Base-by-base conservation (phyloP, 2,329 filamentous ascomycete species). In the Aspergillus calidoustus region DNA sequence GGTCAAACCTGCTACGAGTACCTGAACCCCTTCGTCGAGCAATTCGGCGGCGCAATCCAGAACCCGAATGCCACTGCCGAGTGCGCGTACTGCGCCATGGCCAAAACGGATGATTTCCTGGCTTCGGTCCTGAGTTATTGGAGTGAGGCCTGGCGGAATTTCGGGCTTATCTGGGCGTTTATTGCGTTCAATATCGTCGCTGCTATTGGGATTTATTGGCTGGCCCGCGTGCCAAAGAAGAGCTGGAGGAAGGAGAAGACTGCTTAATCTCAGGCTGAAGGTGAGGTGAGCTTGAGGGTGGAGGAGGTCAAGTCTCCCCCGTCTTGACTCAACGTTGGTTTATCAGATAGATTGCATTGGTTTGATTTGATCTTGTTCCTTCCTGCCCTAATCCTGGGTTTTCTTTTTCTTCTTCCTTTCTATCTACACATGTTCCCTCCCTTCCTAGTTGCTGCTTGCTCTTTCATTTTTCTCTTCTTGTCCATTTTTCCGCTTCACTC, bases 91-190 rank as follows among this genome's bases (percentile, higher is more conserved):
- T 87, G 85, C 71, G 62, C 75, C 1, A 68, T 84, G 11, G 70
- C 65, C 15, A 65, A 67, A 11, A 81, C 84, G 0, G 81, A 87
- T 64, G 76, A 79, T 34, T 86, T 81, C 73, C 72, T 87, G 46
- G 71, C 71, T 0, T 51, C 66, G 0, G 73, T 79, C 4, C 73
- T 69, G 22, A 82, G 82, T 52, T 74, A 74, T 59, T 86, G 77
- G 69, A 65, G 68, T 0, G 75, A 85, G 28, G 76, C 72, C 13
- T 91, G 89, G 89, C 81, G 89, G 59, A 90, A 92, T 70, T 91
- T 87, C 61, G 90, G 89, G 1, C 80, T 92, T 38, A 78, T 91
- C 68, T 91, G 87, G 84, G 87, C 80, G 0, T 92, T 84, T 67
- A 83, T 91, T 44, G 63, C 77, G 0, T 89, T 91, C 73, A 90